A percentile compares a stretch with the other conserved stretches of the same genome.
phyloP scores from a whole-genome alignment of 495 filamentous ascomycete genomes.

The Penicillium ochrochloron region DNA sequence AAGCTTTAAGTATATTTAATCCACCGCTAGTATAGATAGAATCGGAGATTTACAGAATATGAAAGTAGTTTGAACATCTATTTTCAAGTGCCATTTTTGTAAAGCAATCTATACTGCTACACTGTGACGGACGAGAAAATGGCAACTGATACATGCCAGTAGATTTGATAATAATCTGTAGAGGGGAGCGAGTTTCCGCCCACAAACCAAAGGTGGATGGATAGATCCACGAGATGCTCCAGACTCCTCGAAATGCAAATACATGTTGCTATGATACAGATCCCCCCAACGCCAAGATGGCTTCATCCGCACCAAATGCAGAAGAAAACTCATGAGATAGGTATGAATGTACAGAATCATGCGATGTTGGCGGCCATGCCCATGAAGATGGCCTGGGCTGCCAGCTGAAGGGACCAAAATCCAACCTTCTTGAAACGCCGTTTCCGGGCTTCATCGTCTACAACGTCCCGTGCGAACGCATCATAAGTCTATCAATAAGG shows the following conservation, averaged over 20 bases:
- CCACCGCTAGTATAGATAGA: background rate
- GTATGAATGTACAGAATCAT: constrained; percentile 47
- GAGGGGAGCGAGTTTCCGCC: constrained; percentile 6
- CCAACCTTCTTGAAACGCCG: constrained; percentile 94
- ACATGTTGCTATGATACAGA: constrained; percentile 26
- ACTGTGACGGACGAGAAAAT: background rate
- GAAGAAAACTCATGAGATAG: constrained; percentile 4
- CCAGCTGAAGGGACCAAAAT: constrained; percentile 89
- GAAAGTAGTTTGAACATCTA: background rate
- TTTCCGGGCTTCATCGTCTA: constrained; percentile 81
- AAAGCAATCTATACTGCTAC: background rate
- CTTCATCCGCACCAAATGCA: constrained; percentile 3
- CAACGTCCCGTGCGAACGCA: constrained; percentile 87
- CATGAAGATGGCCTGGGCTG: constrained; percentile 92
- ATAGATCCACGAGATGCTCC: constrained; percentile 15
- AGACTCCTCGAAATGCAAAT: constrained; percentile 26
- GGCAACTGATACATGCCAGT: constrained; percentile 6
- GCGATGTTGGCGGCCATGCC: constrained; percentile 89
- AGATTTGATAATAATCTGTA: background rate
- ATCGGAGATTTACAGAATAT: background rate
- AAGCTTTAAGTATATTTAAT: background rate
- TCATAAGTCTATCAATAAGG: constrained; percentile 68
- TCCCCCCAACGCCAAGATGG: constrained; percentile 24
- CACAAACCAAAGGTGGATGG: background rate
- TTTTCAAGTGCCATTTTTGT: background rate